Conservation (phyloP, 768 basidiomycete species). For the Suillus subaureus region DNA sequence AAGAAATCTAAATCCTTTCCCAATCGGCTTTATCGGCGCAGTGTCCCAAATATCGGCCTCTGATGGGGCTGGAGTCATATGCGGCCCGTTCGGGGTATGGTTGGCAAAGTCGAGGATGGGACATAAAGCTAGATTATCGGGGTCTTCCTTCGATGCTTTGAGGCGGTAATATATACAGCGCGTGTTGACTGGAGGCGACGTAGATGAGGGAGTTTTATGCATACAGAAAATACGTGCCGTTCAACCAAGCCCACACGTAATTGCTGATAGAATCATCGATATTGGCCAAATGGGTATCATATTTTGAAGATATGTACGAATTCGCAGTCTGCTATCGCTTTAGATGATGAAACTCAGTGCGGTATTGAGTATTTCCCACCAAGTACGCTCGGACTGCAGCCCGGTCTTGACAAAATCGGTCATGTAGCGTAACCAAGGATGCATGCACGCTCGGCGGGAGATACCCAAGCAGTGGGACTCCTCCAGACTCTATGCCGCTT, state of each 20-base stretch:
- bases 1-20: constrained; percentile 52
- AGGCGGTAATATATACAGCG: constrained; percentile 80
- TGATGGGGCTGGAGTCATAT: constrained; percentile 45
- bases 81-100: constrained; percentile 50
- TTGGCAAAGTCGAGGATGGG: constrained; percentile 94
- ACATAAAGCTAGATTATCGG: constrained; percentile 83
- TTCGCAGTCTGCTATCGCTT: constrained; percentile 4
- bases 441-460: constrained; percentile 51
- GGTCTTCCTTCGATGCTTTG: constrained; percentile 47
- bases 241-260: constrained; percentile 92
- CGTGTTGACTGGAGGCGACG: constrained; percentile 72
- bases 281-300: constrained; percentile 2
- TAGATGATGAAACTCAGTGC: background rate
- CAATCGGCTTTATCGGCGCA: constrained; percentile 36
- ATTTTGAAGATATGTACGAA: background rate
- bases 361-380: constrained; percentile 40
- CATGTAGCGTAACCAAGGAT: constrained; percentile 45
- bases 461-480: constrained; percentile 37
- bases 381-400: constrained; percentile 47
- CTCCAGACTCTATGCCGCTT: constrained; percentile 18
- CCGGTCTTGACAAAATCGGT: constrained; percentile 65
- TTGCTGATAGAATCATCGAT: constrained; percentile 32
- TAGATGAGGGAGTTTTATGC: constrained; percentile 11
- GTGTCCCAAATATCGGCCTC: constrained; percentile 39
- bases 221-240: constrained; percentile 44